Evolutionary conservation across 495 filamentous ascomycete species (phyloP).

Genomic region (Aspergillus steynii): DNA sequence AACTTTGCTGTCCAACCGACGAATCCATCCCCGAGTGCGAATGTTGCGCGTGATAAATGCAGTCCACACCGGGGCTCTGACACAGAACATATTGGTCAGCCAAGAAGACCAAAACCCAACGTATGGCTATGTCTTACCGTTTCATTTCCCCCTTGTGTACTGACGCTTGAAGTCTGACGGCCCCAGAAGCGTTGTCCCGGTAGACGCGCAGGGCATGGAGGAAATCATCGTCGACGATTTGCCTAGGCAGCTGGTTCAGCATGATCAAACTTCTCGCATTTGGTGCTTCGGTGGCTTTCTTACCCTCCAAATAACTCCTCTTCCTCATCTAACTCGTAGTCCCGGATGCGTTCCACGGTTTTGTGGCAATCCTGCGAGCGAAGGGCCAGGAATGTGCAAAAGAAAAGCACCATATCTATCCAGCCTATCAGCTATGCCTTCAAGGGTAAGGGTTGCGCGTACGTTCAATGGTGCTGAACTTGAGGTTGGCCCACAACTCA

Average conservation of each 20-base stretch:
- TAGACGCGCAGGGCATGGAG: conserved; percentile 72
- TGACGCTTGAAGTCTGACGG: conserved; percentile 58
- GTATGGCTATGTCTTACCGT: conserved; percentile 27
- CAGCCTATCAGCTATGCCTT: neutral
- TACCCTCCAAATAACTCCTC: conserved; percentile 70
- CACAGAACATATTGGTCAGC: conserved; percentile 1
- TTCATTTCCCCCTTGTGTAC: conserved; percentile 43
- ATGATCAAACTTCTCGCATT: neutral
- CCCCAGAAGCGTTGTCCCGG: conserved; percentile 62
- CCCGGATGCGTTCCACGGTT: conserved; percentile 50
- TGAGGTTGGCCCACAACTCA: conserved; percentile 56
- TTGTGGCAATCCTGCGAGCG: conserved; percentile 65
- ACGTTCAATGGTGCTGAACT: conserved; percentile 62
- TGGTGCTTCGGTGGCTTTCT: conserved; percentile 13
- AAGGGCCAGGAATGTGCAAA: conserved; percentile 71
- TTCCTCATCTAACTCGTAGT: conserved; percentile 64
- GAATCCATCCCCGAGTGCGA: conserved; percentile 58
- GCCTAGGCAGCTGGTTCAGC: conserved; percentile 40
- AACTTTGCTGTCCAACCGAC: conserved; percentile 46
- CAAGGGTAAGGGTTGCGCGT: conserved; percentile 20
- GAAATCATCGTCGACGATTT: conserved; percentile 70
- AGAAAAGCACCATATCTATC: conserved; percentile 74
- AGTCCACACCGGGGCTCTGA: conserved; percentile 67
- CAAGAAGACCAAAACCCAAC: neutral
- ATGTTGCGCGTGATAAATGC: conserved; percentile 69